Percentiles rank a stretch among this genome's conserved stretches.
Conservation (phyloP, 495 filamentous ascomycete genomes). For the Talaromyces trachyspermus region DNA sequence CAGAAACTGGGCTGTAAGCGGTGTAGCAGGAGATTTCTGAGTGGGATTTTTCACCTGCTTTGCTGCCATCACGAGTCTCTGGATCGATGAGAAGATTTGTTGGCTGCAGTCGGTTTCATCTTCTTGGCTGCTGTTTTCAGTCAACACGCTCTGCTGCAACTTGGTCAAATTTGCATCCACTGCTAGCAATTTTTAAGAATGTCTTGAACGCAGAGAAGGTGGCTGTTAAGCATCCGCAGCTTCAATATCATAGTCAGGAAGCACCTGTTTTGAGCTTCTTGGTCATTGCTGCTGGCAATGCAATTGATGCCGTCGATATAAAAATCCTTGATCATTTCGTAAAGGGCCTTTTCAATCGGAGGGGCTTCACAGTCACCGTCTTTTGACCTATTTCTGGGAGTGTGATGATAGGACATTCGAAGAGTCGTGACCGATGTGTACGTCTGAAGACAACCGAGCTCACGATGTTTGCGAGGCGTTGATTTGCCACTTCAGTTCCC, state of each 20-base stretch:
- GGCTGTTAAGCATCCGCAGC: conserved; percentile 45
- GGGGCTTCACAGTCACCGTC: conserved; percentile 35
- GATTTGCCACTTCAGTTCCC: conserved; percentile 16
- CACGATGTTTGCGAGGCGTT: conserved; percentile 33
- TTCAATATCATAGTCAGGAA: conserved; percentile 34
- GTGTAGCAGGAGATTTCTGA: background rate
- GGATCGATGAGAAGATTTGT: no score
- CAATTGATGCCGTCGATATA: conserved; percentile 32
- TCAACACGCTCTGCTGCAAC: conserved; percentile 9
- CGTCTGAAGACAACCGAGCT: conserved; percentile 44
- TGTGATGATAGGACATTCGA: conserved; percentile 47
- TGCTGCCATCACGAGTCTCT: no score
- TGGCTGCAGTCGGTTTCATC: no score
- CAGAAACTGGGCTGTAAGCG: no score
- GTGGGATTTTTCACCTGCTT: no score
- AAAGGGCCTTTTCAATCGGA: conserved; percentile 41
- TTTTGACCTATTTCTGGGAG: conserved; percentile 37
- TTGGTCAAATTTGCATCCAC: conserved; percentile 26
- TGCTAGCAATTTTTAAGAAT: conserved; percentile 34
- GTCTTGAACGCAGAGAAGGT: conserved; percentile 41
- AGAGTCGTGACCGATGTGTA: conserved; percentile 43
- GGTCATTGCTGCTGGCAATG: conserved; percentile 8
- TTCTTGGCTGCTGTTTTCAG: background rate
- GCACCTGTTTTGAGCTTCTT: conserved; percentile 14
- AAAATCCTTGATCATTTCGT: conserved; percentile 30